phyloP scores from a whole-genome alignment of 768 basidiomycete species.

The Amanita muscaria region DNA sequence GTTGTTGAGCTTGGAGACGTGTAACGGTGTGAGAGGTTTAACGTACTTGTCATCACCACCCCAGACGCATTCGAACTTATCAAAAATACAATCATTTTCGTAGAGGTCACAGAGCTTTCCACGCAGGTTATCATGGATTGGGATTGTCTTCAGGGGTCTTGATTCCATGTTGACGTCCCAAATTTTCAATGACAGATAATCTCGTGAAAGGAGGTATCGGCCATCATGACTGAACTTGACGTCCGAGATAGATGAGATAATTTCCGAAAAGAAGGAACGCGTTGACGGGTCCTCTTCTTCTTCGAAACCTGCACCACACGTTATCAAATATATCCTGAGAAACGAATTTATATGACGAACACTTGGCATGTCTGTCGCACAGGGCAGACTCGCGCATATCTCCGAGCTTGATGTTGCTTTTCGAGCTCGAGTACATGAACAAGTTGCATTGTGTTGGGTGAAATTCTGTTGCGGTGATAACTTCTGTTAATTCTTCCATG shows the following conservation, averaged over 20 bases:
- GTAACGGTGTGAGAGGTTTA: slow-evolving; percentile 7
- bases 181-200: slow-evolving; percentile 96
- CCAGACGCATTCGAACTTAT: slow-evolving; percentile 99
- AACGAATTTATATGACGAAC: slow-evolving; percentile 39
- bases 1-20: slow-evolving; percentile 5
- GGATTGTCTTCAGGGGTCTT: slow-evolving; percentile 92
- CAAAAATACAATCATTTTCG: slow-evolving; percentile 99
- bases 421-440: slow-evolving; percentile 99
- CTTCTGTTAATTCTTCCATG: slow-evolving; percentile 99
- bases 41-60: slow-evolving; percentile 92
- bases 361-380: slow-evolving; percentile 93
- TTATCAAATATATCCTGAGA: slow-evolving; percentile 11
- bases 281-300: slow-evolving; percentile 97
- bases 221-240: slow-evolving; percentile 99
- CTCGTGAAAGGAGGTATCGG: slow-evolving; percentile 91
- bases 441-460: slow-evolving; percentile 96
- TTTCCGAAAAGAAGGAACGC: slow-evolving; percentile 99
- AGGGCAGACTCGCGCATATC: slow-evolving; percentile 98
- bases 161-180: slow-evolving; percentile 99
- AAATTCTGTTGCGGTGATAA: slow-evolving; percentile 99
- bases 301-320: slow-evolving; percentile 69
- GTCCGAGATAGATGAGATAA: slow-evolving; percentile 98
- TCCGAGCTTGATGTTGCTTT: slow-evolving; percentile 98
- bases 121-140: slow-evolving; percentile 95
- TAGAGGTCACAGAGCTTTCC: slow-evolving; percentile 98